Evolutionary conservation across 2,329 filamentous ascomycete species (phyloP).

Genomic region (Xylariaceae sp.): DNA sequence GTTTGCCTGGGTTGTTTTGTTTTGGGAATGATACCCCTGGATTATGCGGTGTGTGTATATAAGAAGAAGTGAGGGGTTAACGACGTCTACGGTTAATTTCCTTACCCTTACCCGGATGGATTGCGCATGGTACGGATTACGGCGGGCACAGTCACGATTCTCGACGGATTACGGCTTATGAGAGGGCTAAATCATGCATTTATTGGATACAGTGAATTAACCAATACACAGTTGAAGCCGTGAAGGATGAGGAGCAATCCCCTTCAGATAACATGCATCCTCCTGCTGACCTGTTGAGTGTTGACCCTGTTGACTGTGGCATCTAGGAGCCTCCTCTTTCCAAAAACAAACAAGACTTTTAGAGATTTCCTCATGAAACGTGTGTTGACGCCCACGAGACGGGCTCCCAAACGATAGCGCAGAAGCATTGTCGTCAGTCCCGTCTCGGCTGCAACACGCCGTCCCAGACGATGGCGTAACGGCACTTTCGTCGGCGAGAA

Average conservation of each 20-base stretch:
- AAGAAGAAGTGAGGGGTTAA: slow-evolving; percentile 1
- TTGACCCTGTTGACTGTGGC: background rate
- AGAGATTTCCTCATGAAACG: slow-evolving; percentile 20
- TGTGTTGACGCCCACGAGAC: slow-evolving; percentile 33
- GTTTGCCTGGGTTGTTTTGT: background rate
- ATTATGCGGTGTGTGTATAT: slow-evolving; percentile 2
- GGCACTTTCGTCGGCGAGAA: slow-evolving; percentile 41
- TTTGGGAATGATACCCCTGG: slow-evolving; percentile 10
- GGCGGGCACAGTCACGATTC: background rate
- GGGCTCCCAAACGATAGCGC: slow-evolving; percentile 44
- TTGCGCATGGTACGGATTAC: slow-evolving; percentile 3
- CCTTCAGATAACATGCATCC: slow-evolving; percentile 4
- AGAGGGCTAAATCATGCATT: slow-evolving; percentile 17
- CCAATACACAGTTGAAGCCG: slow-evolving; percentile 20
- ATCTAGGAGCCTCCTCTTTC: background rate
- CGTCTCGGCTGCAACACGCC: slow-evolving; percentile 42
- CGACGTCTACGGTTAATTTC: slow-evolving; percentile 3
- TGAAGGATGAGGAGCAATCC: slow-evolving; percentile 4
- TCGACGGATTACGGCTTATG: background rate
- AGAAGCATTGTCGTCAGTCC: slow-evolving; percentile 46
- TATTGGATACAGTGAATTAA: slow-evolving; percentile 24
- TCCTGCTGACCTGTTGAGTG: too few species aligned
- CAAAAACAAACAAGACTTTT: background rate
- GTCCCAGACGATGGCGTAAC: slow-evolving; percentile 44
- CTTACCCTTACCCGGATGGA: background rate